Percentiles rank a stretch among this genome's conserved stretches.
These are phyloP conservation scores for Botrytis deweyae DNA, from an alignment of 2,329 filamentous ascomycete species.

Conservation along the genomic window DNA sequence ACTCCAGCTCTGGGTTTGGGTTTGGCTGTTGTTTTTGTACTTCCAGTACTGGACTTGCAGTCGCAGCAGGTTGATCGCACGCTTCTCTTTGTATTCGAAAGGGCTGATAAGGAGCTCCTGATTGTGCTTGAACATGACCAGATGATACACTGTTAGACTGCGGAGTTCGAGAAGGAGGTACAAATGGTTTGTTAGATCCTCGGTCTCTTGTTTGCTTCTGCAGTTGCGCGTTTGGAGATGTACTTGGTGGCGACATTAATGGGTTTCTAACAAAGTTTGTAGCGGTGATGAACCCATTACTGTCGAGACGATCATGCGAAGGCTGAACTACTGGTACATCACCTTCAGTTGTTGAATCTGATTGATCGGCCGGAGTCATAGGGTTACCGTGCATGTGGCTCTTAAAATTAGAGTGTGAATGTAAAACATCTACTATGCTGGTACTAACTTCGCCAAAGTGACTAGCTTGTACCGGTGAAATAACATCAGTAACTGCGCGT, in stretches of 20 bases:
- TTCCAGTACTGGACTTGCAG: neutral
- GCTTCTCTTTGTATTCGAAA: constrained; percentile 18
- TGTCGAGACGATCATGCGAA: neutral
- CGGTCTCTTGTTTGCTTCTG: constrained; percentile 15
- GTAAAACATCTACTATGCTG: neutral
- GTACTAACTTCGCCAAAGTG: neutral
- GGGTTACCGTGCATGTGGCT: neutral
- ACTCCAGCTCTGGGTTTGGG: constrained; percentile 32
- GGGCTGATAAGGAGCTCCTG: constrained; percentile 10
- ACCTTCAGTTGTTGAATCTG: neutral
- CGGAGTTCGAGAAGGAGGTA: constrained; percentile 25
- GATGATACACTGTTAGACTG: constrained; percentile 17
- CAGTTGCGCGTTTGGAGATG: constrained; percentile 4
- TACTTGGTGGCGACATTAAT: constrained; percentile 26
- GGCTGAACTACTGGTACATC: neutral
- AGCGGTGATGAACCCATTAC: constrained; percentile 34
- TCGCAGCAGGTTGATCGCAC: neutral
- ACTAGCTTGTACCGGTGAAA: neutral
- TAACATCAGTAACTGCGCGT: too few relatives aligned
- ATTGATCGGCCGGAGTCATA: neutral
- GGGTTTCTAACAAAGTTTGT: constrained; percentile 25
- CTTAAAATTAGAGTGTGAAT: constrained; percentile 1
- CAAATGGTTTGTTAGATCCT: constrained; percentile 32
- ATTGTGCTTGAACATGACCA: constrained; percentile 28
- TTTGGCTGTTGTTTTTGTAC: constrained; percentile 18